phyloP scores from a whole-genome alignment of 495 filamentous ascomycete genomes.

The Aspergillus heteromorphus region DNA sequence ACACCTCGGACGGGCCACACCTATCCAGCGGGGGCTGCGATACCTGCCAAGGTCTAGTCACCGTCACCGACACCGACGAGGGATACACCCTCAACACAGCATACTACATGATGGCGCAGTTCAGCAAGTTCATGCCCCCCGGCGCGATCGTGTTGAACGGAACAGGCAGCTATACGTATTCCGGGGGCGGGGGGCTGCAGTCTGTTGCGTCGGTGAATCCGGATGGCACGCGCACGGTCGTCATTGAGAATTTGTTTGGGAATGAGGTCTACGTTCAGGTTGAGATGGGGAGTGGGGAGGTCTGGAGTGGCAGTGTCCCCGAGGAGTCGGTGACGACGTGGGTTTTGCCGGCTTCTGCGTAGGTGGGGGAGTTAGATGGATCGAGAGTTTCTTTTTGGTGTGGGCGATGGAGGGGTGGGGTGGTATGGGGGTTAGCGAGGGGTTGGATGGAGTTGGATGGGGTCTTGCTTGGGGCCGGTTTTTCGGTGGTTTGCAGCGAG shows the following conservation, averaged over 20 bases:
- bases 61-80: conserved; percentile 32
- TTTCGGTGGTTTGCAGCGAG: too few species aligned
- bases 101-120: conserved; percentile 55
- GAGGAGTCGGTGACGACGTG: conserved; percentile 48
- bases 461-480: too few species aligned
- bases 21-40: conserved; percentile 43
- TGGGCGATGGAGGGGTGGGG: too few species aligned
- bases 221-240: conserved; percentile 46
- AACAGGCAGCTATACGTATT: conserved; percentile 43
- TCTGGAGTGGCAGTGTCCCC: conserved; percentile 47
- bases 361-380: too few species aligned
- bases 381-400: too few species aligned
- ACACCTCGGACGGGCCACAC: conserved; percentile 47
- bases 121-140: conserved; percentile 51
- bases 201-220: conserved; percentile 47
- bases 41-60: conserved; percentile 47
- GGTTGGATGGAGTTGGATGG: too few species aligned
- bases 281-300: conserved; percentile 35
- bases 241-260: conserved; percentile 48
- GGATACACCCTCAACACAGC: conserved; percentile 43
- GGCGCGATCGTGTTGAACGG: conserved; percentile 43
- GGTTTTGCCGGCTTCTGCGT: conserved; percentile 37
- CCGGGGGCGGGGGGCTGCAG: conserved; percentile 37
- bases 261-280: conserved; percentile 47
- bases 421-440: too few species aligned